Evolutionary conservation across 2,329 filamentous ascomycete species (phyloP).

Genomic region (Clarireedia paspali): DNA sequence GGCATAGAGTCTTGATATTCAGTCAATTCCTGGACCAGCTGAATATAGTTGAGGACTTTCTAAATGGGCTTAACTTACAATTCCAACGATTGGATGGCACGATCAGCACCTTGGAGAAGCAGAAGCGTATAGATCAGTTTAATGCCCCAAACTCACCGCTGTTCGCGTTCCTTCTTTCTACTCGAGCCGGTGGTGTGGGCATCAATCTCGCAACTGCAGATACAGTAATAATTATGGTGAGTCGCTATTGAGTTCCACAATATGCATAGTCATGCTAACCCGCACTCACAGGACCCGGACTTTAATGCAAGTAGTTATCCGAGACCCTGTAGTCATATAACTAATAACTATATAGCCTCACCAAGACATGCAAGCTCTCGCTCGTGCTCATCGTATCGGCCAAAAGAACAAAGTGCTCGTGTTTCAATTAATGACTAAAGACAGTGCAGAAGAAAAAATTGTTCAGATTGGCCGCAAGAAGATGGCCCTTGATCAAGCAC

Average conservation of each 20-base stretch:
- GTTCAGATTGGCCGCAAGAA: conserved; percentile 94
- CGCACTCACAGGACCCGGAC: conserved; percentile 24
- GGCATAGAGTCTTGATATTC: conserved; percentile 89
- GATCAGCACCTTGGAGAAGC: conserved; percentile 76
- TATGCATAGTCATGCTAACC: conserved; percentile 11
- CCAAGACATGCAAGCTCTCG: conserved; percentile 92
- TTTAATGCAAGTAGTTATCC: conserved; percentile 21
- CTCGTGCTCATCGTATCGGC: conserved; percentile 89
- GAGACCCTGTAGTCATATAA: background rate
- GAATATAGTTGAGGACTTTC: conserved; percentile 86
- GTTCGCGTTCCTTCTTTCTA: conserved; percentile 90
- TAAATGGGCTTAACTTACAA: conserved; percentile 63
- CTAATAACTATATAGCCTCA: conserved; percentile 58
- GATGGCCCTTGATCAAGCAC: conserved; percentile 87
- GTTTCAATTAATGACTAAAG: conserved; percentile 87
- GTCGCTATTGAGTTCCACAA: conserved; percentile 39
- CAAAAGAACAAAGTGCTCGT: conserved; percentile 94
- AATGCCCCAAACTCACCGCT: conserved; percentile 76
- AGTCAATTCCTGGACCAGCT: conserved; percentile 90
- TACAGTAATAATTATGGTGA: conserved; percentile 81
- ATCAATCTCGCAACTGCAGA: conserved; percentile 97
- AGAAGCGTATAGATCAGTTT: conserved; percentile 88
- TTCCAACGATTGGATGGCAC: conserved; percentile 82
- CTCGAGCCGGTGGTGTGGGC: conserved; percentile 88
- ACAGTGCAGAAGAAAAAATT: conserved; percentile 88